phyloP scores from a whole-genome alignment of 2,329 filamentous ascomycete genomes.

The Fusarium mexicanum region DNA sequence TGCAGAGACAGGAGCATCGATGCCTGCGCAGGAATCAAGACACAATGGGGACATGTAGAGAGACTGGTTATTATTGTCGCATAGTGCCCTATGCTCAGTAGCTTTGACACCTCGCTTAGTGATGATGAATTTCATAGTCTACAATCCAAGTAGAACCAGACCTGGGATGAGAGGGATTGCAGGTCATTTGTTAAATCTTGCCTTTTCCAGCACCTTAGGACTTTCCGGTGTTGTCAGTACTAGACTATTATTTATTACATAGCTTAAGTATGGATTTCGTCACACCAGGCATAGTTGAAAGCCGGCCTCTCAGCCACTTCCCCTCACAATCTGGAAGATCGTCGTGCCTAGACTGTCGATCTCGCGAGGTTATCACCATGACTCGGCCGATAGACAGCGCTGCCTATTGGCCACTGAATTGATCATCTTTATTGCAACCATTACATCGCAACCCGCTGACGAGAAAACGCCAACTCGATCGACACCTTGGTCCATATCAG shows the following conservation, averaged over 20 bases:
- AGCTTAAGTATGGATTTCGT: not conserved
- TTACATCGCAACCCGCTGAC: not conserved
- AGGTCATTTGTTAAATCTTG: not conserved
- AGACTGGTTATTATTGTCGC: not conserved
- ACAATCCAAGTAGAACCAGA: not conserved
- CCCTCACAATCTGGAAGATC: constrained; percentile 9
- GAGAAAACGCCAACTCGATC: not conserved
- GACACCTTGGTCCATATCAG: not conserved
- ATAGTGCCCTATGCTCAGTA: not conserved
- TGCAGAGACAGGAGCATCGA: not conserved
- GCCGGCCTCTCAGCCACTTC: not conserved
- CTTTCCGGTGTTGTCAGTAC: not conserved
- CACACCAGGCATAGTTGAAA: not conserved
- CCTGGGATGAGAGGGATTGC: not conserved
- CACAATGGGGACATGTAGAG: not conserved
- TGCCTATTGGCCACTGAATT: not conserved
- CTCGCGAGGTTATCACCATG: constrained; percentile 27
- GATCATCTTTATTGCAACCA: not conserved
- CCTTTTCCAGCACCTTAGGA: not conserved
- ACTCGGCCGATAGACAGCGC: constrained; percentile 8
- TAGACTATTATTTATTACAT: not conserved
- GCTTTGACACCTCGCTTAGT: not conserved
- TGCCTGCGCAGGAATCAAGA: not conserved
- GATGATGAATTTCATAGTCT: not conserved
- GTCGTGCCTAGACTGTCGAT: constrained; percentile 14